phyloP scores from a whole-genome alignment of 192 early-diverging fungal genomes.

The Linnemannia exigua region DNA sequence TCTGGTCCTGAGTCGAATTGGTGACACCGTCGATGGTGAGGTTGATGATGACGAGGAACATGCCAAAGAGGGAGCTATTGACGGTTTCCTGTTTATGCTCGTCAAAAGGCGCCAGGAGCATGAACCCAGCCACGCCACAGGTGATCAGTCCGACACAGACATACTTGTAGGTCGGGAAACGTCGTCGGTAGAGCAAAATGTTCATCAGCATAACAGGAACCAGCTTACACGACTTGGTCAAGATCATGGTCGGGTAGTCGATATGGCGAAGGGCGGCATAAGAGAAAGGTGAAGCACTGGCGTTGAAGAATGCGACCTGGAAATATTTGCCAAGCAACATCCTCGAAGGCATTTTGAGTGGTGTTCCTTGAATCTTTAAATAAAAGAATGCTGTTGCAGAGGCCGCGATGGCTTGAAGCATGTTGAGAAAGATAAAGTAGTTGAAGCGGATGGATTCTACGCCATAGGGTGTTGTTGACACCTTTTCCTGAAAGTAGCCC shows the following conservation, averaged over 20 bases:
- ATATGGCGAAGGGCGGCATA: constrained; percentile 94
- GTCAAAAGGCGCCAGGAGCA: constrained; percentile 80
- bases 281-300: constrained; percentile 90
- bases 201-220: constrained; percentile 98
- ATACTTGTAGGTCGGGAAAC: constrained; percentile 91
- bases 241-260: constrained; percentile 97
- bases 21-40: constrained; percentile 93
- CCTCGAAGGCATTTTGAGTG: constrained; percentile 52
- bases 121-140: constrained; percentile 91
- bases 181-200: constrained; percentile 88
- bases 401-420: constrained; percentile 86
- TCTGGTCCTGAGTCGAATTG: constrained; percentile 96
- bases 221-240: constrained; percentile 97
- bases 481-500: constrained; percentile 95
- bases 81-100: constrained; percentile 59
- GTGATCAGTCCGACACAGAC: constrained; percentile 91
- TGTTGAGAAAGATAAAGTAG: constrained; percentile 95
- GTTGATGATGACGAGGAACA: constrained; percentile 88
- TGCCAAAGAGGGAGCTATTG: constrained; percentile 81
- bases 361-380: constrained; percentile 67
- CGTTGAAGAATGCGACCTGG: constrained; percentile 83
- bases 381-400: constrained; percentile 83
- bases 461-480: constrained; percentile 89
- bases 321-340: constrained; percentile 74
- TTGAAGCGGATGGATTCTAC: constrained; percentile 76